These are phyloP conservation scores for Aspergillus conjunctus DNA, from an alignment of 495 filamentous ascomycete species.

Conservation along the genomic window DNA sequence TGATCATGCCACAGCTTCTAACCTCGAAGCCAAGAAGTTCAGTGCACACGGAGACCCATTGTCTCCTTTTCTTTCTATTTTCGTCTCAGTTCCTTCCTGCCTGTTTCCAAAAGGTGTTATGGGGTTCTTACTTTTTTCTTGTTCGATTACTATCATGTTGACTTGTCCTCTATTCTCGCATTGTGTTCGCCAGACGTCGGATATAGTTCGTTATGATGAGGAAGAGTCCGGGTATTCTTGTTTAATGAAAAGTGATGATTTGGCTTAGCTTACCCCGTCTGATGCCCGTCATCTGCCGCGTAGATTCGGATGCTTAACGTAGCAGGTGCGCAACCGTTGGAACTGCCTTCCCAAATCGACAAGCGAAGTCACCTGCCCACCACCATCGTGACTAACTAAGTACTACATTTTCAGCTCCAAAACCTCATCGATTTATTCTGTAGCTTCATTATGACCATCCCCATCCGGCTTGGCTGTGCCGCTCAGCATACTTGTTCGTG, in stretches of 20 bases:
- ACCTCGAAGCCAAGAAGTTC: not conserved
- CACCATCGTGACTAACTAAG: not conserved
- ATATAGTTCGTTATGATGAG: slow-evolving; percentile 23
- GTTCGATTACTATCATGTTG: slow-evolving; percentile 45
- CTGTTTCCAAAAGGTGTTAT: slow-evolving; percentile 38
- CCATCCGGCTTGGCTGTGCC: too few species aligned
- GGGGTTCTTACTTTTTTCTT: slow-evolving; percentile 34
- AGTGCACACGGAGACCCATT: slow-evolving; percentile 3
- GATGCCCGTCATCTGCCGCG: too few species aligned
- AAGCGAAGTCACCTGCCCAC: not conserved
- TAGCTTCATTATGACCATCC: too few species aligned
- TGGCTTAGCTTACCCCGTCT: not conserved
- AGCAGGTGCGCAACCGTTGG: not conserved
- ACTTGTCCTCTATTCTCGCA: slow-evolving; percentile 32
- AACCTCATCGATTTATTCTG: too few species aligned
- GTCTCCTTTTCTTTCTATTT: slow-evolving; percentile 25
- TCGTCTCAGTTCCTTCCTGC: slow-evolving; percentile 24
- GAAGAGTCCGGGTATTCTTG: slow-evolving; percentile 31
- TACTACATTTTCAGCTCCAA: not conserved
- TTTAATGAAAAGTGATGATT: slow-evolving; percentile 17
- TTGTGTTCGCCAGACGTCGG: slow-evolving; percentile 34
- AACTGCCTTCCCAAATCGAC: not conserved
- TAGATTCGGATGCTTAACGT: too few species aligned
- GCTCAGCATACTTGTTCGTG: too few species aligned
- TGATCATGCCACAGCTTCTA: not conserved